Evolutionary conservation across 345 rosid genomes (phyloP).

Genomic region (Arabidopsis suecica): DNA sequence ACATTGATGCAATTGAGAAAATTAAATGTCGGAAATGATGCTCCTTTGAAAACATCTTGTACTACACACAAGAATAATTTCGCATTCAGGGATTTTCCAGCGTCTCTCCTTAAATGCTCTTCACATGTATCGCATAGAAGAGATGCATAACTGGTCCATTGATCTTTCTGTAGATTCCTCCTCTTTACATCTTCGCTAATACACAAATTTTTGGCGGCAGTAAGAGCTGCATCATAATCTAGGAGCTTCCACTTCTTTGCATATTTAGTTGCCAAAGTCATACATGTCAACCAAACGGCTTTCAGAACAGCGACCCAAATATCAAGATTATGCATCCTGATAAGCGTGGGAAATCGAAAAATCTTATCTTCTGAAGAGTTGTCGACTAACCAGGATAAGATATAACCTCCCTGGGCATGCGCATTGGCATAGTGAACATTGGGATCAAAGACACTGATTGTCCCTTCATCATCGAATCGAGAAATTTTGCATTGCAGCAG

Average conservation of each 20-base stretch:
- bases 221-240: constrained; percentile 1
- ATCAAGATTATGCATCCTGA: constrained; percentile 22
- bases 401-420: constrained; percentile 14
- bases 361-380: neutral
- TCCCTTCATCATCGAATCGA: constrained; percentile 10
- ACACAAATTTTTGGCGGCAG: neutral
- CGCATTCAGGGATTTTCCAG: neutral
- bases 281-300: neutral
- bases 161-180: neutral
- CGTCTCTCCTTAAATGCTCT: neutral
- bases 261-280: neutral
- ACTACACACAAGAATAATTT: neutral
- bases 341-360: neutral
- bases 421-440: constrained; percentile 10
- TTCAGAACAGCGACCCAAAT: constrained; percentile 20
- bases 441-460: neutral
- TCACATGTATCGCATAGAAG: constrained; percentile 1
- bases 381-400: constrained; percentile 2
- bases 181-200: constrained; percentile 1
- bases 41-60: constrained; percentile 15
- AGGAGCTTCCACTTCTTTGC: neutral
- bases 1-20: neutral
- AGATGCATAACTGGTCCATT: neutral
- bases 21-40: neutral
- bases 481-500: constrained; percentile 18